Conservation (phyloP, 768 basidiomycete species). For the Termitomyces sp. region DNA sequence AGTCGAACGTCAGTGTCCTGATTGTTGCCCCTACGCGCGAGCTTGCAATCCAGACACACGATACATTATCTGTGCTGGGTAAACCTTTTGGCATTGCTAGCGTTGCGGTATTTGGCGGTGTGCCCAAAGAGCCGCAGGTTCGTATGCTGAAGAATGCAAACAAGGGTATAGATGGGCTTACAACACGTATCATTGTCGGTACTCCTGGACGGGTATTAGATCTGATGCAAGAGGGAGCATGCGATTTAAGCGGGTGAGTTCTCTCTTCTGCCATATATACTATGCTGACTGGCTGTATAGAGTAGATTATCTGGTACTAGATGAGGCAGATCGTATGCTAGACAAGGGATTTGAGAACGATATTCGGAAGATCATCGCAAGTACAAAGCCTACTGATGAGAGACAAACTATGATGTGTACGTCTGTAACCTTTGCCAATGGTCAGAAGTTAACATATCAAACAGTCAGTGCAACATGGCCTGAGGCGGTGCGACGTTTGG, state of each 20-base stretch:
- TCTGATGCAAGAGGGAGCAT: slow-evolving; percentile 80
- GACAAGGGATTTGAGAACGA: slow-evolving; percentile 99
- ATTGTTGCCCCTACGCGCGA: slow-evolving; percentile 95
- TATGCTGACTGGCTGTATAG: slow-evolving; percentile 28
- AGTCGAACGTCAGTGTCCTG: slow-evolving; percentile 52
- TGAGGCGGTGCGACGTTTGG: slow-evolving; percentile 84
- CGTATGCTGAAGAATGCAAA: slow-evolving; percentile 54
- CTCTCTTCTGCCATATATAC: neutral
- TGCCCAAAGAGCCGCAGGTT: slow-evolving; percentile 81
- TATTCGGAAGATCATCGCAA: slow-evolving; percentile 83
- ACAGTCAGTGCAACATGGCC: slow-evolving; percentile 99
- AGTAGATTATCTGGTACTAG: slow-evolving; percentile 88
- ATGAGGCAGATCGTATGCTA: slow-evolving; percentile 98
- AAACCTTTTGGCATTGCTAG: slow-evolving; percentile 70
- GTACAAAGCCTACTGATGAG: slow-evolving; percentile 57
- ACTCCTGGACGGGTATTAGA: slow-evolving; percentile 94
- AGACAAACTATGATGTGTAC: slow-evolving; percentile 94
- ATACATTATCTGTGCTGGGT: slow-evolving; percentile 70
- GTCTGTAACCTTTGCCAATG: slow-evolving; percentile 23
- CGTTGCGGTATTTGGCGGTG: slow-evolving; percentile 94
- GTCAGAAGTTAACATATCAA: neutral
- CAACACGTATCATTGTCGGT: slow-evolving; percentile 82
- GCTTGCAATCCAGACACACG: slow-evolving; percentile 92
- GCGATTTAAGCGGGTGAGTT: slow-evolving; percentile 73
- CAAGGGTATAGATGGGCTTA: slow-evolving; percentile 40